Evolutionary conservation across 2,329 filamentous ascomycete species (phyloP).

Genomic region (Exophiala aquamarina): DNA sequence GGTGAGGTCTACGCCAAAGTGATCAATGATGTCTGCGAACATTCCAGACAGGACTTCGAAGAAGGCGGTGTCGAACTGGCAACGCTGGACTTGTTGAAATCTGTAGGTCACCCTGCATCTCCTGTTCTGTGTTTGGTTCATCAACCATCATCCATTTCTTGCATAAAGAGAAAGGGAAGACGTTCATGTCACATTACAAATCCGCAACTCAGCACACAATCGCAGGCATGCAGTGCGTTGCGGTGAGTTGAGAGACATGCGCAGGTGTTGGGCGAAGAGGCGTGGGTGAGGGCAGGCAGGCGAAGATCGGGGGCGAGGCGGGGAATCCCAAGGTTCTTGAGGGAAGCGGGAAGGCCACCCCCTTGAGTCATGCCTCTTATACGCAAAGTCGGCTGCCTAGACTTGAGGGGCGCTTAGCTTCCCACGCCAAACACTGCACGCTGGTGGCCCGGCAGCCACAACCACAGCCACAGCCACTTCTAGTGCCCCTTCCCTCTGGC

Average conservation of each 20-base stretch:
- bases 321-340: conserved; percentile 28
- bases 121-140: too few relatives aligned
- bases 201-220: too few relatives aligned
- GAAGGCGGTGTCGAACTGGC: conserved; percentile 88
- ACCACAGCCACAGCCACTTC: too few relatives aligned
- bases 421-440: too few relatives aligned
- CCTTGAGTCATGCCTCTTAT: conserved; percentile 30
- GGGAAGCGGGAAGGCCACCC: conserved; percentile 15
- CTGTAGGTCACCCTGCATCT: conserved; percentile 60
- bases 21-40: conserved; percentile 87
- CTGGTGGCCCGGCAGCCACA: too few relatives aligned
- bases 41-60: conserved; percentile 92
- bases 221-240: too few relatives aligned
- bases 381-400: conserved; percentile 26
- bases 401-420: not conserved
- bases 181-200: conserved; percentile 1
- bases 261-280: conserved; percentile 11
- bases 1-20: conserved; percentile 87
- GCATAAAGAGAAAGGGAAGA: too few relatives aligned
- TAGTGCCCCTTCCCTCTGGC: too few relatives aligned
- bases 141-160: conserved; percentile 6
- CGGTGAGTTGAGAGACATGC: not conserved
- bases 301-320: conserved; percentile 5
- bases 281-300: conserved; percentile 11
- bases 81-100: conserved; percentile 81